Percentiles rank a stretch among this genome's conserved stretches.
These are phyloP conservation scores for Brasenia schreberi DNA, from an alignment of 164 flowering plant genomes.

Conservation along the genomic window DNA sequence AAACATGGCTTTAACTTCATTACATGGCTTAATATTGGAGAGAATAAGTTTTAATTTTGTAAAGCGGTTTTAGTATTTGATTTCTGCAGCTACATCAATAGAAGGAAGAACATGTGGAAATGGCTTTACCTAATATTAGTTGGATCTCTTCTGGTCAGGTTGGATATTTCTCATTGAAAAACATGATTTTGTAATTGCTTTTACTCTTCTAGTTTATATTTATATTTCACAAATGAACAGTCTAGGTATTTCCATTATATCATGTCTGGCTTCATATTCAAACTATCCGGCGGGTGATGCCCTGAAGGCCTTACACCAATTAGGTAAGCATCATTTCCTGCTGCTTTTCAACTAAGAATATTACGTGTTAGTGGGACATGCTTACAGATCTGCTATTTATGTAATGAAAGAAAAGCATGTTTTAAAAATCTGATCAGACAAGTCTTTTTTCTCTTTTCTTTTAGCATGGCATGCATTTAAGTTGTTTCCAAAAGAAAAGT, in stretches of 20 bases:
- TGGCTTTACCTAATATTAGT: conserved; percentile 40
- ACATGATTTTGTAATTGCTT: conserved; percentile 1
- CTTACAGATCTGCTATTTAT: no score
- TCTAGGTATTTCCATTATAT: conserved; percentile 61
- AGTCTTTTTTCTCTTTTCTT: no score
- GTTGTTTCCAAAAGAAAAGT: no score
- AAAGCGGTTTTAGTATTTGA: conserved; percentile 1
- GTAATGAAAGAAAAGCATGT: neutral
- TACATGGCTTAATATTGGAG: no score
- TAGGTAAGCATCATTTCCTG: conserved; percentile 26
- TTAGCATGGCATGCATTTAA: no score
- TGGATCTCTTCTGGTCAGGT: conserved; percentile 70
- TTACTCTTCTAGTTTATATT: conserved; percentile 6
- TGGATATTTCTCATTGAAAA: conserved; percentile 8
- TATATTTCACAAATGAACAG: conserved; percentile 30
- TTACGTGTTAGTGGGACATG: neutral
- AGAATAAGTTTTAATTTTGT: no score
- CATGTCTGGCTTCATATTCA: conserved; percentile 79
- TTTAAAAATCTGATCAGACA: no score
- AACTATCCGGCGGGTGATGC: conserved; percentile 89
- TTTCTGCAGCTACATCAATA: conserved; percentile 67
- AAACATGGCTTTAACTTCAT: no score
- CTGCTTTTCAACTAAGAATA: no score
- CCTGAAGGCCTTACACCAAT: conserved; percentile 52
- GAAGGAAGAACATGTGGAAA: conserved; percentile 68